These are phyloP conservation scores for Taphrina communis DNA, from an alignment of 1,139 yeast genomes.

Conservation along the genomic window DNA sequence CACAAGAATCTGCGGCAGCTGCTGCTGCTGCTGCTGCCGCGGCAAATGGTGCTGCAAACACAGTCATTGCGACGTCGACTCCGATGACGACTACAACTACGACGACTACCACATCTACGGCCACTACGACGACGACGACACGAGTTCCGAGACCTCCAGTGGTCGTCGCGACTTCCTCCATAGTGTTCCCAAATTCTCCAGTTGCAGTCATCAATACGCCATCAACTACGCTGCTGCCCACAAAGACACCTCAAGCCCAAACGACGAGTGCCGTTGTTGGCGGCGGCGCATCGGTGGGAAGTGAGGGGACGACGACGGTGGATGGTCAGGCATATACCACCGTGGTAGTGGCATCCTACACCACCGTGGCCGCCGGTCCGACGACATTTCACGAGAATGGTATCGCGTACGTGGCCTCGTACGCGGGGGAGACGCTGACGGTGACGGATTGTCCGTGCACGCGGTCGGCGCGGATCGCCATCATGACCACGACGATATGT, in stretches of 20 bases:
- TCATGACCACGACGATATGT: constrained; percentile 29
- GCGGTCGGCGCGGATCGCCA: constrained; percentile 14
- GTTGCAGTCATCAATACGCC: neutral
- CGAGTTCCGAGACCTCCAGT: neutral
- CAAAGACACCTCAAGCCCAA: constrained; percentile 2
- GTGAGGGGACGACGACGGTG: constrained; percentile 23
- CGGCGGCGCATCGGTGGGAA: constrained; percentile 12
- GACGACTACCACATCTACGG: neutral
- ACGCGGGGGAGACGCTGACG: constrained; percentile 29
- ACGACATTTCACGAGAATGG: constrained; percentile 29
- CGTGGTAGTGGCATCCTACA: constrained; percentile 24
- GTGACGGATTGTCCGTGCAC: constrained; percentile 29
- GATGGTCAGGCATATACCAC: constrained; percentile 22
- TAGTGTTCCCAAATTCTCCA: neutral
- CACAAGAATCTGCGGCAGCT: neutral
- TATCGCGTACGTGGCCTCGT: constrained; percentile 28
- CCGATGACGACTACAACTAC: neutral
- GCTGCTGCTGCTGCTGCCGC: neutral
- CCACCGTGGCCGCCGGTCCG: constrained; percentile 8
- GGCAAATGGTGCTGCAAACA: neutral
- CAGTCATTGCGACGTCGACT: neutral
- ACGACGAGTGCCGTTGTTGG: neutral
- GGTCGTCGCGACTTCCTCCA: neutral
- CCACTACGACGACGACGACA: constrained; percentile 4
- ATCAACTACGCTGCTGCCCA: neutral